These are phyloP conservation scores for Rhodotorula mucilaginosa DNA, from an alignment of 1,284 basidiomycete genomes.

Conservation along the genomic window DNA sequence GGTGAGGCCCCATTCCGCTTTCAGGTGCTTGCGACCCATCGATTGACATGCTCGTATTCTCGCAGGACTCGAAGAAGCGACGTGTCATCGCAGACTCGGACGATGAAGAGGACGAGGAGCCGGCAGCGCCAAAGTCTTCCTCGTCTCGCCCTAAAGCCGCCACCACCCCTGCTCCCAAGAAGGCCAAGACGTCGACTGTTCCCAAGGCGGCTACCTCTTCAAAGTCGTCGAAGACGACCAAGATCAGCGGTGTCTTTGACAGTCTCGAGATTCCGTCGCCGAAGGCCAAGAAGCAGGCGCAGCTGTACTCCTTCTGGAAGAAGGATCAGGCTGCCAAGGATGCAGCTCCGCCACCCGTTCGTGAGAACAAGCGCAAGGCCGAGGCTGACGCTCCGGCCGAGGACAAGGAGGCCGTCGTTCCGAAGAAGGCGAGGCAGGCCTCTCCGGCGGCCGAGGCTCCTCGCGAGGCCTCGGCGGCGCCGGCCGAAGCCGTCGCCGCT, in stretches of 20 bases:
- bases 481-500: no score
- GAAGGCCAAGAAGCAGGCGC: slow-evolving; percentile 1
- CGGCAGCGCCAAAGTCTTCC: not conserved
- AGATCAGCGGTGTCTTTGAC: not conserved
- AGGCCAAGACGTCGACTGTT: not conserved
- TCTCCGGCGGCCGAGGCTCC: not conserved
- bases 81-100: slow-evolving; percentile 1
- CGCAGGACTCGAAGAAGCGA: not conserved
- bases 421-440: not conserved
- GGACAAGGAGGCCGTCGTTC: not conserved
- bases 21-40: not conserved
- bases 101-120: slow-evolving; percentile 1
- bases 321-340: not conserved
- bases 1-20: not conserved
- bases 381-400: not conserved
- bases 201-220: not conserved
- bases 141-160: no score
- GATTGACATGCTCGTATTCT: not conserved
- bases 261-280: slow-evolving; percentile 6
- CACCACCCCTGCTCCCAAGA: not conserved
- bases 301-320: not conserved
- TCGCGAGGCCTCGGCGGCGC: no score
- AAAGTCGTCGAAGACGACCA: not conserved
- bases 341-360: no score
- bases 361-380: not conserved